Evolutionary conservation across 1,139 yeast species (phyloP), one percentile per base, ranked within the genome.

Genomic region (Keqinozyma sinolaborantium): DNA sequence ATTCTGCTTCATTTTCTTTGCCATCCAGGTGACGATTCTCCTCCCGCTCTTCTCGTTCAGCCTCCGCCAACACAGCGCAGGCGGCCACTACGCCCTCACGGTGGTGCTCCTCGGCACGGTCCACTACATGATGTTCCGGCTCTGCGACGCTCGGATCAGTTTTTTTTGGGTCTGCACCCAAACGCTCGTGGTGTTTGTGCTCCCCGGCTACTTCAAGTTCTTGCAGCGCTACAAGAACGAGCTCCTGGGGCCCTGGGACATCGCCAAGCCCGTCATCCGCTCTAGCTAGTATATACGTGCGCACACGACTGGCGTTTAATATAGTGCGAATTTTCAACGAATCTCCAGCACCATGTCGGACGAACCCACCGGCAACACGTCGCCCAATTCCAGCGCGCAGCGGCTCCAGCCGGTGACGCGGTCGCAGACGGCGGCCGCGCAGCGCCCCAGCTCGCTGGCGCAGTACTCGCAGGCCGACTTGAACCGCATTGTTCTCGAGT

Each of bases 241-340:
- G 52, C 64, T 87, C 34, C 90, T 83, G 56, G 96, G 96, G 0
- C 96, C 96, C 0, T 87, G 96, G 96, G 96, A 87, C 54, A 79
- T 84, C 1, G 95, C 95, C 9, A 77, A 73, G 47, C 95, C 95
- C 1, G 55, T 64, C 10, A 53, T 69, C 3, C 25, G 35, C 9
- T 8, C 21, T 14, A 12, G 10, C 9, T n/a, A n/a, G 25, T 23
- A 10, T 6, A 23, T 10, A 23, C 25, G 21, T 14, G 26, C 14
- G 26, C 14, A 16, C 9, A 24, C 15, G n/a, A n/a, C n/a, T n/a
- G n/a, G n/a, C n/a, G n/a, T n/a, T n/a, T n/a, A n/a, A n/a, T n/a
- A n/a, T n/a, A n/a, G n/a, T n/a, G n/a, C n/a, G n/a, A n/a, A n/a
- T n/a, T n/a, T n/a, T n/a, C n/a, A n/a, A n/a, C n/a, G n/a, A n/a